Evolutionary conservation across 2,329 filamentous ascomycete genomes (phyloP), one percentile per base, ranked within the genome.

Genomic region (Botrytis fabae): DNA sequence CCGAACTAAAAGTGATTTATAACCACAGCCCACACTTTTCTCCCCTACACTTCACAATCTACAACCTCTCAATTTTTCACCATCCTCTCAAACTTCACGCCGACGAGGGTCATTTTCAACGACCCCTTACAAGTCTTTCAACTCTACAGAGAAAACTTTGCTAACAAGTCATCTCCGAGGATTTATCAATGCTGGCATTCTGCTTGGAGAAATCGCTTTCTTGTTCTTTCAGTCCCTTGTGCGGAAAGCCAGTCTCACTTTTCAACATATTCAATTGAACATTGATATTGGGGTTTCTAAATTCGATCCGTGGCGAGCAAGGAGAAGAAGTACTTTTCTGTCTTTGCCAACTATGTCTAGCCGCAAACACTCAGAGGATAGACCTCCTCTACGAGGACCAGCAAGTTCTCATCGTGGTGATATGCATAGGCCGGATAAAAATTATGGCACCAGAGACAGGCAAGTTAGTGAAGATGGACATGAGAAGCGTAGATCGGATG

Each of bases 281-380:
- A 28, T 44, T 63, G 25, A 28, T 42, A 63, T 63, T 42, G 60
- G 25, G 7, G 2, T 7, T 42, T 40, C 40, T n/a, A 42, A 25
- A 25, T 62, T 63, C 4, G 18, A 42, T 63, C 18, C 12, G 25
- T n/a, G 65, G 32, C 20, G 42, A 57, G n/a, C 35, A 54, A 57
- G 48, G n/a, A 35, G 40, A 42, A 38, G 46, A 57, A 57, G 48
- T 57, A 28, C 40, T 59, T 20, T 42, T 28, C 40, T 20, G 35
- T 32, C 35, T 57, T 57, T n/a, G 28, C n/a, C 51, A 57, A 38
- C n/a, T 25, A 69, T 69, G 65, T 69, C 65, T 42, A 42, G 38
- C 51, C 18, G 65, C 35, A 57, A 44, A 22, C 22, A 69, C n/a
- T 59, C 48, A 42, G 48, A 38, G n/a, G 38, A 57, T 38, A 35